phyloP scores from a whole-genome alignment of 2,329 filamentous ascomycete genomes.

The Colletotrichum higginsianum region DNA sequence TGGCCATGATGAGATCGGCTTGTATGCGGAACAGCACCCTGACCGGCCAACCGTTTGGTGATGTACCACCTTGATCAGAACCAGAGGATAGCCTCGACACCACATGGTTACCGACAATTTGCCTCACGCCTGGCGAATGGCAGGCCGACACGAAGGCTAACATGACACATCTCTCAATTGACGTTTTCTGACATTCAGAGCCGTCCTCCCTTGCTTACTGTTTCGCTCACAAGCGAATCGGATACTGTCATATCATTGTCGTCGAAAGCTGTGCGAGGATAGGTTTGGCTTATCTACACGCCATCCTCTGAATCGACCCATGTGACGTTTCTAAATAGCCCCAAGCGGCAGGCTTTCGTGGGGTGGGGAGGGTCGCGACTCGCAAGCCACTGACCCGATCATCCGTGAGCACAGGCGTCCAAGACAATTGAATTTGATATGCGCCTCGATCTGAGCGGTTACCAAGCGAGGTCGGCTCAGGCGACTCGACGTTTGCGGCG shows the following conservation, averaged over 20 bases:
- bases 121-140: background rate
- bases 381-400: slow-evolving; percentile 32
- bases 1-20: slow-evolving; percentile 22
- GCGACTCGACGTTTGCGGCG: slow-evolving; percentile 13
- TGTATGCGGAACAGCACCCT: slow-evolving; percentile 17
- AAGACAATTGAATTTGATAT: slow-evolving; percentile 12
- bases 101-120: background rate
- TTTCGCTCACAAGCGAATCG: slow-evolving; percentile 12
- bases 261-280: background rate
- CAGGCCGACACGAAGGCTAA: no score
- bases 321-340: slow-evolving; percentile 26
- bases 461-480: slow-evolving; percentile 11
- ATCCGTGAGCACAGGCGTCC: slow-evolving; percentile 24
- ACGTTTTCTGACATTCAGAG: background rate
- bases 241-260: slow-evolving; percentile 3
- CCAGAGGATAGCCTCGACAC: background rate
- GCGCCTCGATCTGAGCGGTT: slow-evolving; percentile 24
- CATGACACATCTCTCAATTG: background rate
- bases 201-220: background rate
- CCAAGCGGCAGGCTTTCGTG: slow-evolving; percentile 16
- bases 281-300: background rate
- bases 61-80: background rate
- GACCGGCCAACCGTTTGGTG: slow-evolving; percentile 16
- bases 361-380: background rate
- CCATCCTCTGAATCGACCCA: slow-evolving; percentile 1